Conservation (phyloP, 2,329 filamentous ascomycete species). For the Apiospora saccharicola region DNA sequence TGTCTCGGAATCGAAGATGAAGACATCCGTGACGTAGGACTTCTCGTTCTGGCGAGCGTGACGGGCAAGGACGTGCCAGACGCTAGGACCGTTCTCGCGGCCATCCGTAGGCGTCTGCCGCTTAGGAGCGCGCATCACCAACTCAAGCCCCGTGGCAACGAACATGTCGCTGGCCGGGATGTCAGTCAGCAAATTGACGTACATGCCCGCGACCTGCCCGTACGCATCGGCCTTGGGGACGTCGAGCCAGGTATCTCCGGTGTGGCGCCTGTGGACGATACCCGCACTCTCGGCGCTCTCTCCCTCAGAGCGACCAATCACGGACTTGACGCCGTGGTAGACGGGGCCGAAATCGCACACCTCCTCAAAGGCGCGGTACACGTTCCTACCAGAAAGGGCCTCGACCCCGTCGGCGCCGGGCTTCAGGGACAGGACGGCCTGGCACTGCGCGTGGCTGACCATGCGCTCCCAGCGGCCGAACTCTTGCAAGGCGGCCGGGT, state of each 20-base stretch:
- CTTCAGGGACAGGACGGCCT: slow-evolving; percentile 36
- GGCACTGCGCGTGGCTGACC: background rate
- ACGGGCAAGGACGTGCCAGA: background rate
- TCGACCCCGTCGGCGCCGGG: slow-evolving; percentile 37
- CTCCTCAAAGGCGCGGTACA: slow-evolving; percentile 46
- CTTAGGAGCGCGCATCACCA: slow-evolving; percentile 43
- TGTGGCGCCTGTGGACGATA: background rate
- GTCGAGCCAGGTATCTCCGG: slow-evolving; percentile 25
- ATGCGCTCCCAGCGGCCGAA: background rate
- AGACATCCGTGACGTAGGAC: slow-evolving; percentile 43
- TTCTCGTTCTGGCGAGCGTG: background rate
- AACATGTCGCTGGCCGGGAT: slow-evolving; percentile 39
- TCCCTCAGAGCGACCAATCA: no score
- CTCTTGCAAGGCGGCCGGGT: background rate
- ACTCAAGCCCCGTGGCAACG: slow-evolving; percentile 42
- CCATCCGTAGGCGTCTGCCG: background rate
- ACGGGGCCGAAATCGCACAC: slow-evolving; percentile 44
- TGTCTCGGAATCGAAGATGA: slow-evolving; percentile 43
- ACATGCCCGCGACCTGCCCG: slow-evolving; percentile 47
- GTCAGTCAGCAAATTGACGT: slow-evolving; percentile 46
- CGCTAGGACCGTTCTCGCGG: no score
- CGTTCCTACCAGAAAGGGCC: slow-evolving; percentile 42
- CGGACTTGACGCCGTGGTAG: slow-evolving; percentile 41
- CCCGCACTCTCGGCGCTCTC: background rate
- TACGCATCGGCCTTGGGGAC: slow-evolving; percentile 41